Conservation (phyloP, 768 basidiomycete species). For the Chlorophyllum brunneum region DNA sequence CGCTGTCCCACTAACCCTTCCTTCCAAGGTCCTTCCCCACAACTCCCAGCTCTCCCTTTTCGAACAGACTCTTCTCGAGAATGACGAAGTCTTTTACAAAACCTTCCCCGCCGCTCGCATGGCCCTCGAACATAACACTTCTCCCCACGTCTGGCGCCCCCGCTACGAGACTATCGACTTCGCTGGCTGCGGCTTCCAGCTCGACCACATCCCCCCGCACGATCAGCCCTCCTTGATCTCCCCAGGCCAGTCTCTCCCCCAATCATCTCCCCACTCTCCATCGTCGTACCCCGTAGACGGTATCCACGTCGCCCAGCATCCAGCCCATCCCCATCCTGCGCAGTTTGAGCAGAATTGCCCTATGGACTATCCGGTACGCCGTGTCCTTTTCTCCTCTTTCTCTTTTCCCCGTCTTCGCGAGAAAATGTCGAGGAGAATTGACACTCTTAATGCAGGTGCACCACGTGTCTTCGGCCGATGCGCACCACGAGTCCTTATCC, state of each 20-base stretch:
- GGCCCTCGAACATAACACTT: neutral
- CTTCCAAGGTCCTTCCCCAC: neutral
- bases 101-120: constrained; percentile 18
- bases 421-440: too few relatives aligned
- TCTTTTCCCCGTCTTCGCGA: too few relatives aligned
- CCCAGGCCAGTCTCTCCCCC: neutral
- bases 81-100: constrained; percentile 35
- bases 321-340: neutral
- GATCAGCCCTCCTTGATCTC: neutral
- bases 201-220: neutral
- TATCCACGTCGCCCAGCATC: neutral
- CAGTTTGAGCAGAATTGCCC: neutral
- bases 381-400: too few relatives aligned
- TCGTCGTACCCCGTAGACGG: neutral
- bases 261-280: neutral
- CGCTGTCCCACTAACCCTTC: neutral
- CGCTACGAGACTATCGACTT: neutral
- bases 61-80: constrained; percentile 30
- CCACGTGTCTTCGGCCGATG: neutral
- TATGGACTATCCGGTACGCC: neutral
- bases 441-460: too few relatives aligned
- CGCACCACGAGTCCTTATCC: neutral
- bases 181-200: constrained; percentile 1
- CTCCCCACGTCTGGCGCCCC: neutral
- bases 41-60: constrained; percentile 16